phyloP scores from a whole-genome alignment of 371 early-diverging fungal genomes.

The Chytridium lagenaria region DNA sequence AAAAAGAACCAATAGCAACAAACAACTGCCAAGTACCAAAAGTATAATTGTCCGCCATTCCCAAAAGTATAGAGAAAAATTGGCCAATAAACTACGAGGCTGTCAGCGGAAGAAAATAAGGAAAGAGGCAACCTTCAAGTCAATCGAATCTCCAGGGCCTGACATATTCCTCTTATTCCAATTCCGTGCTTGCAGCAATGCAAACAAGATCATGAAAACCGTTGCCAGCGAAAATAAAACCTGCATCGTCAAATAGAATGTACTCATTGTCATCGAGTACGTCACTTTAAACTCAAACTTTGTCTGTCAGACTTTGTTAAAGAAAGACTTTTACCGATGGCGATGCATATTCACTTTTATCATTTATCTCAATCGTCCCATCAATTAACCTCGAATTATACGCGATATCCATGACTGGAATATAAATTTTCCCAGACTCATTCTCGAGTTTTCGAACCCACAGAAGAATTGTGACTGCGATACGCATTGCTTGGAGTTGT shows the following conservation, averaged over 20 bases:
- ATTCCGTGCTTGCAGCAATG: conserved; percentile 42
- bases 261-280: conserved; percentile 35
- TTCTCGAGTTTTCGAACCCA: conserved; percentile 40
- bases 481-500: conserved; percentile 37
- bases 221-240: conserved; percentile 43
- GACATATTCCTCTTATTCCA: conserved; percentile 52
- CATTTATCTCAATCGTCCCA: conserved; percentile 17
- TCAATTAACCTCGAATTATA: conserved; percentile 48
- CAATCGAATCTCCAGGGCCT: conserved; percentile 45
- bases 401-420: conserved; percentile 53
- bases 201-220: conserved; percentile 34
- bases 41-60: conserved; percentile 43
- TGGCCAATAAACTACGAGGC: conserved; percentile 43
- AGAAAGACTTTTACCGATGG: conserved; percentile 26
- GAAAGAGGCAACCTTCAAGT: conserved; percentile 37
- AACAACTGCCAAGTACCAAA: conserved; percentile 38
- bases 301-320: background rate
- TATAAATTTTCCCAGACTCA: conserved; percentile 41
- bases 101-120: background rate
- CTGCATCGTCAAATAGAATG: conserved; percentile 42
- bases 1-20: conserved; percentile 53
- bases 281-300: conserved; percentile 41
- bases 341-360: conserved; percentile 19
- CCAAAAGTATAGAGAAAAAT: conserved; percentile 41
- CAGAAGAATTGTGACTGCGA: conserved; percentile 41